Evolutionary conservation across 2,329 filamentous ascomycete genomes (phyloP).

Genomic region (Calonectria pseudoturangicola): DNA sequence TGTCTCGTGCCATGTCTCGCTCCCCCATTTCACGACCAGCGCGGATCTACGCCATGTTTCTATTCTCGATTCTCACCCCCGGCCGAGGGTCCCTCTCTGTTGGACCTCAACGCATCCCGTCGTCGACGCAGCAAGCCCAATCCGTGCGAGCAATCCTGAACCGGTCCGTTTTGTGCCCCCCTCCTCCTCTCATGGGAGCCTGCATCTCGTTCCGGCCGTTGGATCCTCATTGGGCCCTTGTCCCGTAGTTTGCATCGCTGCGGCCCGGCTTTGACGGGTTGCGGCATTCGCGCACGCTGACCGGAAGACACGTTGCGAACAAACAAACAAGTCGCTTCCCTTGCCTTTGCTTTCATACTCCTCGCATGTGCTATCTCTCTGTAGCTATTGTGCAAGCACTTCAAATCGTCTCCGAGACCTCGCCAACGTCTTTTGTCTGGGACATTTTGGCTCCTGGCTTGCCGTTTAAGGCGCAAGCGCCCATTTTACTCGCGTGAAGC

Average conservation of each 20-base stretch:
- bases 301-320: slow-evolving; percentile 7
- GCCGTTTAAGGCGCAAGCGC: neutral
- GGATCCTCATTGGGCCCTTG: slow-evolving; percentile 23
- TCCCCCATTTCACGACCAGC: neutral
- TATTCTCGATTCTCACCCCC: slow-evolving; percentile 19
- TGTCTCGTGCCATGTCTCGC: slow-evolving; percentile 15
- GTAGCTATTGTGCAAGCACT: neutral
- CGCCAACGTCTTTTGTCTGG: neutral
- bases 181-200: neutral
- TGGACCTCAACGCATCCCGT: slow-evolving; percentile 13
- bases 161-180: slow-evolving; percentile 7
- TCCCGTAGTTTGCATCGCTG: slow-evolving; percentile 3
- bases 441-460: neutral
- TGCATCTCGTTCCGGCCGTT: neutral
- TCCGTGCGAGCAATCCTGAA: slow-evolving; percentile 5
- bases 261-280: slow-evolving; percentile 23
- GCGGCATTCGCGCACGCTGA: slow-evolving; percentile 5
- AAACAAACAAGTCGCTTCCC: neutral
- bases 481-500: slow-evolving; percentile 5
- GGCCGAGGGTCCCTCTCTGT: neutral
- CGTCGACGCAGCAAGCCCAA: slow-evolving; percentile 13
- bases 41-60: slow-evolving; percentile 17
- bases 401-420: slow-evolving; percentile 4
- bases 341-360: neutral
- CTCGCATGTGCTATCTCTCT: neutral